Percentiles rank a stretch among this genome's conserved stretches.
Conservation (phyloP, 495 filamentous ascomycete genomes). For the Chaetomium cochliodes region DNA sequence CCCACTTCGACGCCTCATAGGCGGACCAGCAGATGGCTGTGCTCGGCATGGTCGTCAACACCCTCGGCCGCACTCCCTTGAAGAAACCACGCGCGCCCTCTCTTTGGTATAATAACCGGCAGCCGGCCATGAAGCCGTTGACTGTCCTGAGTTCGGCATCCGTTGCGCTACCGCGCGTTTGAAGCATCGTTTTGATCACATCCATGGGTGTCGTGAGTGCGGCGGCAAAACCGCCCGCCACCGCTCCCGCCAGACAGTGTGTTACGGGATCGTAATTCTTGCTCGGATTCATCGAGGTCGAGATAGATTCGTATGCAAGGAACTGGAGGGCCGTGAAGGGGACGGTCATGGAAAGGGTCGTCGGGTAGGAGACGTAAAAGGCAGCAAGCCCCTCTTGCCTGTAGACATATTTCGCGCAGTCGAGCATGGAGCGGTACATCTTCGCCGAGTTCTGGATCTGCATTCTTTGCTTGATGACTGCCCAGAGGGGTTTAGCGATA, state of each 20-base stretch:
- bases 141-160: conserved; percentile 83
- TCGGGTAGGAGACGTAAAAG: conserved; percentile 98
- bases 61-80: conserved; percentile 83
- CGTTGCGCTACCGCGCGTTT: conserved; percentile 79
- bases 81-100: conserved; percentile 88
- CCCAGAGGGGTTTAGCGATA: conserved; percentile 24
- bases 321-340: conserved; percentile 97
- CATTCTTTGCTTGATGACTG: conserved; percentile 99
- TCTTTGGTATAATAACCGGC: conserved; percentile 74
- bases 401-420: conserved; percentile 87
- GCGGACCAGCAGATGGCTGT: conserved; percentile 98
- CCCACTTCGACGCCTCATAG: conserved; percentile 58
- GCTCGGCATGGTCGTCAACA: conserved; percentile 96
- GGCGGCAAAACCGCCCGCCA: conserved; percentile 90
- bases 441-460: conserved; percentile 90
- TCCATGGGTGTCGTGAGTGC: conserved; percentile 93
- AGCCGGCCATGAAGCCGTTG: conserved; percentile 77
- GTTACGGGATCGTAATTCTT: conserved; percentile 86
- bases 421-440: conserved; percentile 73
- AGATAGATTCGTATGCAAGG: conserved; percentile 94
- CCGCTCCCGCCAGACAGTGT: conserved; percentile 85
- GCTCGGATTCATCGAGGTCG: conserved; percentile 83
- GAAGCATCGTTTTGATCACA: conserved; percentile 94
- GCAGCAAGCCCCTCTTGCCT: conserved; percentile 81
- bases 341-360: conserved; percentile 96